A percentile compares a stretch with the other conserved stretches of the same genome.
phyloP scores from a whole-genome alignment of 2,329 filamentous ascomycete species.

The Emergomyces orientalis region DNA sequence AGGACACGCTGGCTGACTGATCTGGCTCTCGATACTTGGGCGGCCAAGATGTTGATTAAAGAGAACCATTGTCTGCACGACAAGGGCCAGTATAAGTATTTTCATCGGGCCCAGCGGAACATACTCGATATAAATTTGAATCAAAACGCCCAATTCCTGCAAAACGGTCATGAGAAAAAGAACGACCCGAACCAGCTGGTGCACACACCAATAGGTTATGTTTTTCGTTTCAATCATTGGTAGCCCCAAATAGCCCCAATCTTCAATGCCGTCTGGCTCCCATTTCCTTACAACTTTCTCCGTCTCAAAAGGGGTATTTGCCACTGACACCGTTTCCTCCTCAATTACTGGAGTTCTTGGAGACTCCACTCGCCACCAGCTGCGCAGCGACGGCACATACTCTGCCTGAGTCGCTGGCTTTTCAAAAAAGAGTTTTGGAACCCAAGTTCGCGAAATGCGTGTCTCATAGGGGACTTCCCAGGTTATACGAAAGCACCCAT shows the following conservation, averaged over 20 bases:
- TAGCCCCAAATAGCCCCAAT: not conserved
- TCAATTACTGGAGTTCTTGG: not conserved
- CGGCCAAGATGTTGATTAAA: not conserved
- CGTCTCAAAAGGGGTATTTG: not conserved
- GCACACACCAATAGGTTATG: not conserved
- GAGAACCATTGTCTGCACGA: not conserved
- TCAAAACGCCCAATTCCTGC: not conserved
- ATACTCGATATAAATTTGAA: not conserved
- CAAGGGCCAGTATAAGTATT: not conserved
- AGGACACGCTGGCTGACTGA: not conserved
- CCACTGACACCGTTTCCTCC: not conserved
- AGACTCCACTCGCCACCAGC: not conserved
- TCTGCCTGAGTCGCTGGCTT: not conserved
- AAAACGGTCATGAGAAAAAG: not conserved
- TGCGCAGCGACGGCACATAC: not conserved
- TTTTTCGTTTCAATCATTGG: not conserved
- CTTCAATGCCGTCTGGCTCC: not conserved
- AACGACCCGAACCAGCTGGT: not conserved
- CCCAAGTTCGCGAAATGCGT: not conserved
- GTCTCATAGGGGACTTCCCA: not conserved
- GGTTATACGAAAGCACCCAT: not conserved
- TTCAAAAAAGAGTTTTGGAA: conserved; percentile 1
- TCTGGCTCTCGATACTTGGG: not conserved
- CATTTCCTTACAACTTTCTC: not conserved
- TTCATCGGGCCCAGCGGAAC: not conserved